Conservation (phyloP, 495 filamentous ascomycete genomes). For the Saxophila tyrrhenica region DNA sequence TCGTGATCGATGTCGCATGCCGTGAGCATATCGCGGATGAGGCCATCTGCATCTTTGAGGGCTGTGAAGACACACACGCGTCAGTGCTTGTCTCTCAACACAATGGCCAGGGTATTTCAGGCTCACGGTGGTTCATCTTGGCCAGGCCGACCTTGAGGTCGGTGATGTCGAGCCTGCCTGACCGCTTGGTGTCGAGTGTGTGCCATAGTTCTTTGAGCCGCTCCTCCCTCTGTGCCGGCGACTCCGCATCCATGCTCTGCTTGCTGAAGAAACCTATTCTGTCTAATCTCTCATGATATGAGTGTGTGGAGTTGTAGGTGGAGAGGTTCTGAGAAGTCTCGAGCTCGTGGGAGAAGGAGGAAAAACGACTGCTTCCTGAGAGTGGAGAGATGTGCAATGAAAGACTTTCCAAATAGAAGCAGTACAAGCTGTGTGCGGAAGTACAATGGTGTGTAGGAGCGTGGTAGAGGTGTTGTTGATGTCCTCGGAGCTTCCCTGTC, state of each 20-base stretch:
- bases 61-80: conserved; percentile 38
- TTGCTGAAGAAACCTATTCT: conserved; percentile 8
- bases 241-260: conserved; percentile 30
- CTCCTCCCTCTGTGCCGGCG: conserved; percentile 55
- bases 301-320: background rate
- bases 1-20: conserved; percentile 78
- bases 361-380: background rate
- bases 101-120: background rate
- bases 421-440: background rate
- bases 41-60: conserved; percentile 83
- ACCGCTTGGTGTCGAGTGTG: conserved; percentile 60
- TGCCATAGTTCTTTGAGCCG: conserved; percentile 72
- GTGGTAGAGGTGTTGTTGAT: background rate
- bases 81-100: background rate
- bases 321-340: background rate
- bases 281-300: conserved; percentile 16
- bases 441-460: background rate
- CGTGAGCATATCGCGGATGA: conserved; percentile 67
- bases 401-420: background rate
- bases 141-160: conserved; percentile 73
- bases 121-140: conserved; percentile 68
- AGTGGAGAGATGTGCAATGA: background rate
- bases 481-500: background rate
- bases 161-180: conserved; percentile 69
- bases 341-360: background rate